phyloP scores from a whole-genome alignment of 2,329 filamentous ascomycete genomes.

The Paramyrothecium sp. region DNA sequence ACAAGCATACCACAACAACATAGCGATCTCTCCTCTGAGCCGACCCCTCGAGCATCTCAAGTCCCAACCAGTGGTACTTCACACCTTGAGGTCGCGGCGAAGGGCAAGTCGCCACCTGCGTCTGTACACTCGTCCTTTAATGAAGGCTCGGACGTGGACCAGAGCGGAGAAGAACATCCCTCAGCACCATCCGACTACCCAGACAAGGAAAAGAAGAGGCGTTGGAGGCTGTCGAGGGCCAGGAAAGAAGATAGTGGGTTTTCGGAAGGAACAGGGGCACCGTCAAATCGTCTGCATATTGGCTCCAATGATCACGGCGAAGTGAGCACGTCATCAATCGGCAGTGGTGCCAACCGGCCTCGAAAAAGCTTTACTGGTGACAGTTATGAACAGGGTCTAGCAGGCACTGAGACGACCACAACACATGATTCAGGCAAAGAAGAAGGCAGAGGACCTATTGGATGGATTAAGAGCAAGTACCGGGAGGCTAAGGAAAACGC shows the following conservation, averaged over 20 bases:
- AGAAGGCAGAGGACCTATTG: slow-evolving; percentile 50
- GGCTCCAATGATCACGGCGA: slow-evolving; percentile 64
- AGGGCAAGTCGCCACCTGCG: slow-evolving; percentile 70
- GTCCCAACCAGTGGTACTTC: slow-evolving; percentile 37
- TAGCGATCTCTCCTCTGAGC: slow-evolving; percentile 38
- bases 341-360: slow-evolving; percentile 53
- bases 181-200: slow-evolving; percentile 38
- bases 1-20: slow-evolving; percentile 15
- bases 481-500: slow-evolving; percentile 57
- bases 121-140: slow-evolving; percentile 78
- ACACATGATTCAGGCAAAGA: slow-evolving; percentile 39
- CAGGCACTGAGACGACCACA: slow-evolving; percentile 36
- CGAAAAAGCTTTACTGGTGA: slow-evolving; percentile 52
- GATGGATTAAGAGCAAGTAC: slow-evolving; percentile 61
- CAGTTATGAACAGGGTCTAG: slow-evolving; percentile 42
- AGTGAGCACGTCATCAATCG: slow-evolving; percentile 66
- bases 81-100: slow-evolving; percentile 50
- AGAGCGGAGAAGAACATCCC: slow-evolving; percentile 56
- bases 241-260: slow-evolving; percentile 55
- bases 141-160: slow-evolving; percentile 79
- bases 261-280: slow-evolving; percentile 35
- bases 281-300: slow-evolving; percentile 45
- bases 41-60: slow-evolving; percentile 46
- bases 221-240: slow-evolving; percentile 69
- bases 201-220: slow-evolving; percentile 68